These are phyloP conservation scores for Sporothrix pallida DNA, from an alignment of 2,329 filamentous ascomycete species.

Conservation along the genomic window DNA sequence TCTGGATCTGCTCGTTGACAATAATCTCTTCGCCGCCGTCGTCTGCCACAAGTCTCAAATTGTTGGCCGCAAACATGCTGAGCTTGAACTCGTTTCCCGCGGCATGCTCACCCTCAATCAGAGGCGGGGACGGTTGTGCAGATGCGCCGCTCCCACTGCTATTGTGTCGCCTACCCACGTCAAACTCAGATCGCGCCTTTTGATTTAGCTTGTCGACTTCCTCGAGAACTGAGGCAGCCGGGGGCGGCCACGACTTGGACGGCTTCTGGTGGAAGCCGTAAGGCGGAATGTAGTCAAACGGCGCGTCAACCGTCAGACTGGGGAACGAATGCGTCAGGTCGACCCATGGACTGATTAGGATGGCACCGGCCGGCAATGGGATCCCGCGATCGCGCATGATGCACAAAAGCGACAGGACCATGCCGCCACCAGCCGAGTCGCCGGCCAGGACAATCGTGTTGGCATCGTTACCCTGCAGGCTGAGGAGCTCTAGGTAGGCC, in stretches of 20 bases:
- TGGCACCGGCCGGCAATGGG: constrained; percentile 84
- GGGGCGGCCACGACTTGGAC: constrained; percentile 89
- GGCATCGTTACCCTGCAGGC: constrained; percentile 67
- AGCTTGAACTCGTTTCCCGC: constrained; percentile 7
- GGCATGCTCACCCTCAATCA: constrained; percentile 43
- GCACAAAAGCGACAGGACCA: constrained; percentile 82
- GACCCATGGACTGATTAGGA: constrained; percentile 94
- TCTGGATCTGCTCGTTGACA: constrained; percentile 91
- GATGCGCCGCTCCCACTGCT: background rate
- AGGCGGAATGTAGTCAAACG: constrained; percentile 85
- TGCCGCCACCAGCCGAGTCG: constrained; percentile 91
- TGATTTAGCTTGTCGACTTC: constrained; percentile 57
- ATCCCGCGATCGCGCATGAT: constrained; percentile 81
- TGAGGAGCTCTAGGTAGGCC: constrained; percentile 82
- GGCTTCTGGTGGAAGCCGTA: constrained; percentile 91
- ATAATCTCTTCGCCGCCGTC: constrained; percentile 69
- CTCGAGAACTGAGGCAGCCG: constrained; percentile 75
- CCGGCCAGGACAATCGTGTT: constrained; percentile 85
- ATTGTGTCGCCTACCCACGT: background rate
- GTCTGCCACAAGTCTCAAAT: constrained; percentile 50
- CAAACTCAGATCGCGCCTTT: constrained; percentile 46
- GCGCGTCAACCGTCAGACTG: constrained; percentile 74
- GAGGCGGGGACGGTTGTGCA: background rate
- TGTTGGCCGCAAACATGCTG: constrained; percentile 45
- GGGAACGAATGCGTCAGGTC: constrained; percentile 96